Evolutionary conservation across 306 rosid genomes (phyloP).

Genomic region (Trichosanthes truncata): DNA sequence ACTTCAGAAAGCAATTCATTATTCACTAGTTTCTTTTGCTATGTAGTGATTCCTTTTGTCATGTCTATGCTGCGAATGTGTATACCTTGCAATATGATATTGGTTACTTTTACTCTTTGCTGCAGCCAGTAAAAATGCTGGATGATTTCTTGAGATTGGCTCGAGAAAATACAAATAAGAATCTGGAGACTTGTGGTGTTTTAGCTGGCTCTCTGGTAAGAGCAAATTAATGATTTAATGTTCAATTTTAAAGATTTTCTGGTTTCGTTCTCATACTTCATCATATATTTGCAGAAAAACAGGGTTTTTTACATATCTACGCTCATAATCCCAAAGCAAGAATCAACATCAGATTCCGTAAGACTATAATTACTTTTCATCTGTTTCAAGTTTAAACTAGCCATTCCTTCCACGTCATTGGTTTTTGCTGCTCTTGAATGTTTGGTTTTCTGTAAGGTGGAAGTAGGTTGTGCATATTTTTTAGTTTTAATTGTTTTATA

Average conservation of each 20-base stretch:
- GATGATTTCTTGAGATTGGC: slow-evolving; percentile 89
- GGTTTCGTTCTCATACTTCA: slow-evolving; percentile 16
- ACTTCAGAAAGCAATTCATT: not conserved
- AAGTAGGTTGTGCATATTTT: not conserved
- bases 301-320: slow-evolving; percentile 91
- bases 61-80: not conserved
- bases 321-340: slow-evolving; percentile 95
- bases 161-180: slow-evolving; percentile 62
- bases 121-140: slow-evolving; percentile 91
- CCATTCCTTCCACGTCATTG: not conserved
- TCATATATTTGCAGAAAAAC: slow-evolving; percentile 64
- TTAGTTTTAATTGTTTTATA: not conserved
- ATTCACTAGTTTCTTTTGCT: not conserved
- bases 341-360: slow-evolving; percentile 95
- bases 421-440: slow-evolving; percentile 5
- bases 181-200: slow-evolving; percentile 91
- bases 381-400: slow-evolving; percentile 7
- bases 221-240: not conserved
- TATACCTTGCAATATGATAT: slow-evolving; percentile 7
- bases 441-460: not conserved
- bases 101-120: slow-evolving; percentile 11
- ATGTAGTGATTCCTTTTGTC: not conserved
- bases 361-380: slow-evolving; percentile 19
- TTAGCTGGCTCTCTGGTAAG: slow-evolving; percentile 96
- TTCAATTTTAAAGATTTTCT: not conserved